Base-by-base conservation (phyloP, 2,329 filamentous ascomycete species). In the Monilinia fructicola region DNA sequence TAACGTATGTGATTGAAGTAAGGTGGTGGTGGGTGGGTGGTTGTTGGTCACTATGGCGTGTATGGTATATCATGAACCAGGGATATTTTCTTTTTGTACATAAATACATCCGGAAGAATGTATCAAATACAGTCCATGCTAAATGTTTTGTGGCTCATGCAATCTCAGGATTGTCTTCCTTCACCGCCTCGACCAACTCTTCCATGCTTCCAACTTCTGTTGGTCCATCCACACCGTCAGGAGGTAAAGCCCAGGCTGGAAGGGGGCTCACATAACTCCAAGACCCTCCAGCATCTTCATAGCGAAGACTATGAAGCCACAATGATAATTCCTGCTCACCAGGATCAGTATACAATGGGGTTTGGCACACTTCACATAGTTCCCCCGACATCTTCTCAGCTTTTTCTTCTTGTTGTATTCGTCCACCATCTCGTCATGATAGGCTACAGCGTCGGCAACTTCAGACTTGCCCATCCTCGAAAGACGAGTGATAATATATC, bases 401-500 rank as follows among this genome's bases (percentile, higher is more conserved):
- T 73, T 94, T 93, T 94, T 93, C 73, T 89, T 87, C 79, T 93
- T 92, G 76, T 97, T 87, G 77, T 98, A 98, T 65, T 90, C 84
- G 72, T 93, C 90, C 48, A 97, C 89, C 87, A 97, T 93, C 73
- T 95, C 92, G 75, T 97, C 92, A 76, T 97, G 91, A 78, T 97
- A 98, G 1, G 92, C 91, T 23, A 96, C 89, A 0, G 95, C 93
- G 74, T 96, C 90, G 1, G 94, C 92, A 11, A 94, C 87, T 73
- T 99, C 93, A 21, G 93, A 89, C 78, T 98, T 98, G 71, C 95
- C 95, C 92, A 99, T 97, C 42, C 88, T 87, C 42, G 88, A 87
- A 4, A 99, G 84, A 1, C 92, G 87, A 26, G 88, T 88, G 77
- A 99, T 93, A 72, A 99, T 90, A 99, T 90, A 75, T 96, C 92